Evolutionary conservation across 2,329 filamentous ascomycete species (phyloP).

Genomic region (Talaromyces sp.): DNA sequence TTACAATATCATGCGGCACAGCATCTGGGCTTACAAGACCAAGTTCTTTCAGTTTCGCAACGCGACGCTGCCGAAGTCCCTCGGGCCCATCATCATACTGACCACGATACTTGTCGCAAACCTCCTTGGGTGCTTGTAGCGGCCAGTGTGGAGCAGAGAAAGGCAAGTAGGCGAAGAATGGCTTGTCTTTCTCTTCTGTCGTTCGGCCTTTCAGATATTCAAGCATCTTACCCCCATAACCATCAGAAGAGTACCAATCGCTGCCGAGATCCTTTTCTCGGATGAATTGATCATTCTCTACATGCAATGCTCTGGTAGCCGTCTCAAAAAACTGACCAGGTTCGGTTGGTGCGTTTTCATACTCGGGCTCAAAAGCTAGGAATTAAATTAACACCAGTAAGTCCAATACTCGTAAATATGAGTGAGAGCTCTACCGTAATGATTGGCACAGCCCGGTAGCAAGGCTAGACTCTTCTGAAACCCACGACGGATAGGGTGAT

Average conservation of each 20-base stretch:
- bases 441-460: constrained; percentile 28
- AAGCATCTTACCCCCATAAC: not conserved
- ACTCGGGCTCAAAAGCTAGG: not conserved
- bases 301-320: not conserved
- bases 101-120: constrained; percentile 45
- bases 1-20: constrained; percentile 39
- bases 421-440: constrained; percentile 25
- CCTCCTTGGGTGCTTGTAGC: constrained; percentile 45
- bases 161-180: constrained; percentile 46
- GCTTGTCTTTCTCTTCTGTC: constrained; percentile 32
- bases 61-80: constrained; percentile 39
- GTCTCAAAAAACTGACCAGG: not conserved
- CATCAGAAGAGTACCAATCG: not conserved
- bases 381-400: not conserved
- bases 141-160: constrained; percentile 53
- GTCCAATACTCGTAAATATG: too few species aligned
- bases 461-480: constrained; percentile 26
- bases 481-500: constrained; percentile 23
- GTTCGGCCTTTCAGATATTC: constrained; percentile 25
- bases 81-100: constrained; percentile 49
- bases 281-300: not conserved
- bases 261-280: not conserved
- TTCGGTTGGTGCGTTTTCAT: not conserved
- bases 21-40: constrained; percentile 40
- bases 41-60: constrained; percentile 42